Evolutionary conservation across 768 basidiomycete species (phyloP), one percentile per base, ranked within the genome.

Genomic region (Termitomyces eurrhizus): DNA sequence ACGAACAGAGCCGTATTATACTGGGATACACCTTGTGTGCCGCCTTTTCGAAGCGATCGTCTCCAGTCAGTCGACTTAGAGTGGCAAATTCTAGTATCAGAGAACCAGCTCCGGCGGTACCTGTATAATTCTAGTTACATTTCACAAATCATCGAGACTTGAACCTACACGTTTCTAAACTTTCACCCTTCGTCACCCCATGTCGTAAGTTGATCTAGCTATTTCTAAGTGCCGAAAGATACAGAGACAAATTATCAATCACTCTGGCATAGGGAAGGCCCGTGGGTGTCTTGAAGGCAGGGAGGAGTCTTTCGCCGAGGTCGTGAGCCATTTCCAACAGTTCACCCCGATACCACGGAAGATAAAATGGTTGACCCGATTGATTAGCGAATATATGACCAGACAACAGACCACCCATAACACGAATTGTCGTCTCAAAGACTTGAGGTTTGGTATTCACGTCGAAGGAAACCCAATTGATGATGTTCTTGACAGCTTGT

Each of bases 371-470:
- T 41, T 87, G 85, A 2, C 75, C 82, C 2, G 79, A 74, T 53
- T 84, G 78, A 61, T 79, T 86, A n/a, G 92, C 91, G 69, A 87
- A 90, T 55, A 89, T 84, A 67, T 95, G 94, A 29, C 85, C 94
- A 7, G 92, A 93, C 14, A 95, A 72, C 41, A 99, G 81, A 4
- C 94, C 93, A 3, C 97, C 97, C 9, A 99, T 77, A 7, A 95
- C 93, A 32, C 95, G 86, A 58, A 98, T 98, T 1, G 93, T 98
- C 11, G 92, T 92, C 77, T 99, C 96, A 68, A 99, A 99, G 4
- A 98, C 90, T 80, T 99, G 96, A n/a, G 97, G 94, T 72, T 87
- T 93, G 45, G 93, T 93, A 73, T 98, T 88, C 59, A 94, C 89
- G 69, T 98, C 92, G 72, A 97, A 98, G 0, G 88, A 88, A 42